Evolutionary conservation across 2,329 filamentous ascomycete genomes (phyloP).

Genomic region (Talaromyces islandicus): DNA sequence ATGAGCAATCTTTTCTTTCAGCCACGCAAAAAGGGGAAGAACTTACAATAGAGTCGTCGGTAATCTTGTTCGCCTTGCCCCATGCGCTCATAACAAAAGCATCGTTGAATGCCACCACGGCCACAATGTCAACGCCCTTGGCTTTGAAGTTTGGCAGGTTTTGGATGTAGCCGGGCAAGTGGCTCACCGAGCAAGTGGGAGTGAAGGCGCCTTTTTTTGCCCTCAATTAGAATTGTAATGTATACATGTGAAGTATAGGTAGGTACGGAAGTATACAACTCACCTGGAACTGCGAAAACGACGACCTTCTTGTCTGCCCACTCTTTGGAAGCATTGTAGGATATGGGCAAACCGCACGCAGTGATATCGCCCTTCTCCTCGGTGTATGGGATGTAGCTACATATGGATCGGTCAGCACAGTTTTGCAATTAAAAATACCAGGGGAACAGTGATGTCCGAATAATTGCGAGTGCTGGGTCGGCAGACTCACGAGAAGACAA

Average conservation of each 20-base stretch:
- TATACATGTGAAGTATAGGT: neutral
- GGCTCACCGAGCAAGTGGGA: constrained; percentile 73
- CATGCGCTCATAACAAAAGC: constrained; percentile 81
- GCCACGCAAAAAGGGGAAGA: neutral
- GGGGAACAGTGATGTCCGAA: neutral
- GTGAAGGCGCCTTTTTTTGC: constrained; percentile 65
- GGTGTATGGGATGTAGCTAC: constrained; percentile 70
- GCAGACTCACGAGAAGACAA: constrained; percentile 63
- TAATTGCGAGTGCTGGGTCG: neutral
- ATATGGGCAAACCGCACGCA: constrained; percentile 69
- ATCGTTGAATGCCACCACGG: constrained; percentile 80
- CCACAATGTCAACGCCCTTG: constrained; percentile 77
- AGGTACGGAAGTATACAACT: constrained; percentile 3
- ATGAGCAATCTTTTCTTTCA: neutral
- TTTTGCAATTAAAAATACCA: neutral
- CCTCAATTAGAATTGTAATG: neutral
- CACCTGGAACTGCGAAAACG: constrained; percentile 61
- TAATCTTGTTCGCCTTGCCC: constrained; percentile 80
- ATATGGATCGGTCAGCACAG: neutral
- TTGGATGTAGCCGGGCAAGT: constrained; percentile 74
- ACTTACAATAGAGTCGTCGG: constrained; percentile 61
- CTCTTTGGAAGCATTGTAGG: constrained; percentile 74
- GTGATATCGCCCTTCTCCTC: constrained; percentile 64
- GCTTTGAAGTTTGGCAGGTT: constrained; percentile 64
- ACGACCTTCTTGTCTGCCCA: constrained; percentile 68